A percentile compares a stretch with the other conserved stretches of the same genome.
phyloP scores from a whole-genome alignment of 176 grass and related monocot species.

The Paspalum notatum region DNA sequence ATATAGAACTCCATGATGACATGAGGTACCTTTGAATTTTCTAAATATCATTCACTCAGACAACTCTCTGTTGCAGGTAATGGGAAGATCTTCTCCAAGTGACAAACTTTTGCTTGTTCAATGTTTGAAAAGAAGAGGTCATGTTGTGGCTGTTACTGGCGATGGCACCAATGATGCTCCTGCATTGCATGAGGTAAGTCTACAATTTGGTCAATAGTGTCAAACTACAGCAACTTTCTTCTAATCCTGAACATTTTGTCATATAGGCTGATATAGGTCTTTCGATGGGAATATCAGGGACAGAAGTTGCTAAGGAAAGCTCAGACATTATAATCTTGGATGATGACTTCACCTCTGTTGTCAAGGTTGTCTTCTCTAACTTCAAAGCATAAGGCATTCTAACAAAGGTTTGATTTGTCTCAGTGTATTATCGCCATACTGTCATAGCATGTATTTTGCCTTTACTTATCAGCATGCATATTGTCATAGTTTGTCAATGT shows the following conservation, averaged over 20 bases:
- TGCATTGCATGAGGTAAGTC: slow-evolving; percentile 77
- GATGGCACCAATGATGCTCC: slow-evolving; percentile 98
- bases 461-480: slow-evolving; percentile 11
- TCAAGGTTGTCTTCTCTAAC: slow-evolving; percentile 69
- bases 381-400: neutral
- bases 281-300: slow-evolving; percentile 91
- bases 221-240: neutral
- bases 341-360: slow-evolving; percentile 90
- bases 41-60: neutral
- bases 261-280: slow-evolving; percentile 97
- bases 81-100: slow-evolving; percentile 90
- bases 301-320: slow-evolving; percentile 99
- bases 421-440: slow-evolving; percentile 13
- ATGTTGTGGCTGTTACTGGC: slow-evolving; percentile 96
- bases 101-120: slow-evolving; percentile 93
- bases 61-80: slow-evolving; percentile 63
- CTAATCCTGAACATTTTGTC: slow-evolving; percentile 40
- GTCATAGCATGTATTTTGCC: neutral
- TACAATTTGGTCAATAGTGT: slow-evolving; percentile 19
- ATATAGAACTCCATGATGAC: neutral
- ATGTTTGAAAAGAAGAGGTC: slow-evolving; percentile 82
- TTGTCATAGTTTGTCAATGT: neutral
- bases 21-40: slow-evolving; percentile 8
- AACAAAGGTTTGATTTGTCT: neutral
- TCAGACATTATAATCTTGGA: slow-evolving; percentile 98